A percentile compares a stretch with the other conserved stretches of the same genome.
phyloP scores from a whole-genome alignment of 2,329 filamentous ascomycete genomes.

The Ceratocystis huliohia region DNA sequence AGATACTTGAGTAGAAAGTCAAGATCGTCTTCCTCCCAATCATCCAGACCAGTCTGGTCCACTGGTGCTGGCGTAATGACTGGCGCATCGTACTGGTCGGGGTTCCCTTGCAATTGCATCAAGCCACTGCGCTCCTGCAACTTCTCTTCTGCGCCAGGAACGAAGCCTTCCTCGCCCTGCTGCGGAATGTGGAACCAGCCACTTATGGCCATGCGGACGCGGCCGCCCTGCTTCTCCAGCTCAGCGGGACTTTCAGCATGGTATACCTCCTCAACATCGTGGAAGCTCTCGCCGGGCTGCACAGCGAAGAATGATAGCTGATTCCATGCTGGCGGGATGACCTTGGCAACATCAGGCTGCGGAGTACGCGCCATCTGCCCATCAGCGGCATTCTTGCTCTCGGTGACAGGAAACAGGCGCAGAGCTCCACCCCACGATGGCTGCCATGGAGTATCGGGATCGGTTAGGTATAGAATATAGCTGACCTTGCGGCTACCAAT shows the following conservation, averaged over 20 bases:
- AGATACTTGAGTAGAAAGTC: conserved; percentile 87
- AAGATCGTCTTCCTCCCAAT: conserved; percentile 64
- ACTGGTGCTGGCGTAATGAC: conserved; percentile 44
- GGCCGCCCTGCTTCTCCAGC: conserved; percentile 55
- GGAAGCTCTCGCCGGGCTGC: conserved; percentile 95
- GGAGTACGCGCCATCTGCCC: conserved; percentile 70
- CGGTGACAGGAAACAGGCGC: conserved; percentile 64
- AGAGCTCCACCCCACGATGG: conserved; percentile 85
- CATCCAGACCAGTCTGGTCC: conserved; percentile 35
- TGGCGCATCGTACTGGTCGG: conserved; percentile 77
- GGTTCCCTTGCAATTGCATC: conserved; percentile 83
- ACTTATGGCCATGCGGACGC: conserved; percentile 92
- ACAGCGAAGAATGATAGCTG: conserved; percentile 97
- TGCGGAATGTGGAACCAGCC: conserved; percentile 99
- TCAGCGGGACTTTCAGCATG: conserved; percentile 47
- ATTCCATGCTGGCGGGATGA: conserved; percentile 91
- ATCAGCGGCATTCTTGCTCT: conserved; percentile 47
- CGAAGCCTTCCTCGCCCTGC: conserved; percentile 80
- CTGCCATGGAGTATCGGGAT: conserved; percentile 84
- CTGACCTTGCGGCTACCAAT: conserved; percentile 93
- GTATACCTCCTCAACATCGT: conserved; percentile 97
- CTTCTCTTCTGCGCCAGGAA: conserved; percentile 76
- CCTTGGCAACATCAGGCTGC: conserved; percentile 61
- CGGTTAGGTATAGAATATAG: conserved; percentile 92
- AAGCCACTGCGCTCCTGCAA: conserved; percentile 81